A percentile compares a stretch with the other conserved stretches of the same genome.
Conservation (phyloP, 768 basidiomycete genomes). For the Boletus huronensis region DNA sequence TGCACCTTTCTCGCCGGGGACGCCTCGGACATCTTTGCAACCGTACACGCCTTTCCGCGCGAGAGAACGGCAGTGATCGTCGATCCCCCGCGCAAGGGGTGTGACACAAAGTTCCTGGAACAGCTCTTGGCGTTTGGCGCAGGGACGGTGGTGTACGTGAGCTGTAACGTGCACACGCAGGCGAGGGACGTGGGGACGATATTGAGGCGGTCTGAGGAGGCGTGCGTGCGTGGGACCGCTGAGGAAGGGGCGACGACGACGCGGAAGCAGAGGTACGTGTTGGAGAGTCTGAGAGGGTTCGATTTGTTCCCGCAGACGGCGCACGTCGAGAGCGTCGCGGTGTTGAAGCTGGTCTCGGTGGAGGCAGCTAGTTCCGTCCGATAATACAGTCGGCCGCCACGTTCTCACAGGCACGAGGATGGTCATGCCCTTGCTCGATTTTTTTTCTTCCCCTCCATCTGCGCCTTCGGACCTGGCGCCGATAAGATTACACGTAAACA, state of each 20-base stretch:
- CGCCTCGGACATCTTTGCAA: slow-evolving; percentile 79
- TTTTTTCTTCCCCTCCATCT: too few species aligned
- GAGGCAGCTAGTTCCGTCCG: neutral
- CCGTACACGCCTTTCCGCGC: slow-evolving; percentile 62
- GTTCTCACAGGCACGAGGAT: too few species aligned
- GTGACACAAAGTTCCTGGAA: slow-evolving; percentile 71
- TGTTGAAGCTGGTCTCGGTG: slow-evolving; percentile 46
- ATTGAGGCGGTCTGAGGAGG: slow-evolving; percentile 40
- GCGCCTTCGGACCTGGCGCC: too few species aligned
- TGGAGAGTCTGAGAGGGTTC: slow-evolving; percentile 85
- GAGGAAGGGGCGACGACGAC: slow-evolving; percentile 28
- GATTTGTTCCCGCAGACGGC: slow-evolving; percentile 97
- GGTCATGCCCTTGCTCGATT: too few species aligned
- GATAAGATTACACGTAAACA: neutral
- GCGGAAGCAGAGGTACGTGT: slow-evolving; percentile 54
- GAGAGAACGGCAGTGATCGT: slow-evolving; percentile 67
- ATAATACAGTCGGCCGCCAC: too few species aligned
- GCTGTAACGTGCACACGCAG: slow-evolving; percentile 94
- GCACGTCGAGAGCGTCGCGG: slow-evolving; percentile 83
- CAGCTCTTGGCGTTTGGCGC: slow-evolving; percentile 74
- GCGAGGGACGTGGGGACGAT: slow-evolving; percentile 84
- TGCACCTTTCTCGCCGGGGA: slow-evolving; percentile 76
- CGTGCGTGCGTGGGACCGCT: slow-evolving; percentile 32
- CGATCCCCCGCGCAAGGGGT: slow-evolving; percentile 95
- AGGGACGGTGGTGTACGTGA: slow-evolving; percentile 79